A percentile compares a stretch with the other conserved stretches of the same genome.
phyloP scores from a whole-genome alignment of 495 filamentous ascomycete genomes.

The Penicillium herquei region DNA sequence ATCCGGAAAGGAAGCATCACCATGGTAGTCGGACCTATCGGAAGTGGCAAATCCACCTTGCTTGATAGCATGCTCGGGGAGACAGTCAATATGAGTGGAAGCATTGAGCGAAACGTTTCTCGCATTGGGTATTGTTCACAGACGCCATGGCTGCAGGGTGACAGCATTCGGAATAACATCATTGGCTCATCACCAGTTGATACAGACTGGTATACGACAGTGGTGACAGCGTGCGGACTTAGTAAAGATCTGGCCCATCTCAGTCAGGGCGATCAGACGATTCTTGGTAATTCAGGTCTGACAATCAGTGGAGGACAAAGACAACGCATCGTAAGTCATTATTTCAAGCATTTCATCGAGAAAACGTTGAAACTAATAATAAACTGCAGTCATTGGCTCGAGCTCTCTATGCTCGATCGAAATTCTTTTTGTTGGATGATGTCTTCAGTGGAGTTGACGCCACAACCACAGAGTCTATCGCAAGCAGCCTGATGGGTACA shows the following conservation, averaged over 20 bases:
- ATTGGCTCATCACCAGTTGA: constrained; percentile 23
- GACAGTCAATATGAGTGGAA: too few species aligned
- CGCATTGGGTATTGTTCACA: constrained; percentile 10
- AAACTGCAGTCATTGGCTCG: constrained; percentile 36
- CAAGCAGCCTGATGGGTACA: constrained; percentile 34
- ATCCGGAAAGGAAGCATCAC: not conserved
- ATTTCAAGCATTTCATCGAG: not conserved
- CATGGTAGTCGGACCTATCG: not conserved
- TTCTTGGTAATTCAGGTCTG: constrained; percentile 17
- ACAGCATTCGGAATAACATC: constrained; percentile 37
- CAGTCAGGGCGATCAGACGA: constrained; percentile 28
- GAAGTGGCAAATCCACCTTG: not conserved
- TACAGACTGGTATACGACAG: constrained; percentile 34
- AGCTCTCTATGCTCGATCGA: constrained; percentile 39
- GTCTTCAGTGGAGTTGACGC: constrained; percentile 47
- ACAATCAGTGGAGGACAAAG: constrained; percentile 38
- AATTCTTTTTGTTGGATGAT: constrained; percentile 45
- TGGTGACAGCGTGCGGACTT: constrained; percentile 35
- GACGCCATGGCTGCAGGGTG: constrained; percentile 40
- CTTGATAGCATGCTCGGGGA: not conserved
- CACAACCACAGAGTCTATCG: constrained; percentile 42
- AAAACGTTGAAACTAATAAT: too few species aligned
- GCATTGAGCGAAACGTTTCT: too few species aligned
- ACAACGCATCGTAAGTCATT: constrained; percentile 19
- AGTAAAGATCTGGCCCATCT: constrained; percentile 29